Evolutionary conservation across 805 yeast species (phyloP), one percentile per base, ranked within the genome.

Genomic region (Pichia heedii): DNA sequence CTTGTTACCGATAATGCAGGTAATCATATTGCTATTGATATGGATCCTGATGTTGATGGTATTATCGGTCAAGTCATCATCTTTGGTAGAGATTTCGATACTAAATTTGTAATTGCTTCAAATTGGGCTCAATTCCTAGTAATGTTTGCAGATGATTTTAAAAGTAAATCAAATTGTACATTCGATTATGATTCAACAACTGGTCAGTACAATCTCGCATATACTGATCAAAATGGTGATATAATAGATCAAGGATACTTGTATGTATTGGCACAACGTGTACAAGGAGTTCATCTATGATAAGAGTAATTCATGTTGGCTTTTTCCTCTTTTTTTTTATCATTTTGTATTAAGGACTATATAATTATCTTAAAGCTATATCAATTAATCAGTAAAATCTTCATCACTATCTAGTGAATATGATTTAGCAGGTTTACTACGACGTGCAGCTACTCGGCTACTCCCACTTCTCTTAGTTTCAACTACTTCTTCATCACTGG

Each of bases 61-160:
- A 68, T 61, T 26, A 73, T 78, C 68, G 97, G 96, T 20, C 97
- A 89, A 65, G 85, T 88, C 20, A 89, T 89, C 42, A 56, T 86
- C 37, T 89, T 85, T 62, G 97, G 97, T 22, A 77, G 96, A 56
- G 97, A 88, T 44, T 87, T 80, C 58, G 97, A 88, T 65, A 76
- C 83, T 29, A 89, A 89, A 60, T 87, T 75, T 60, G 84, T 81
- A 21, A 66, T 89, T 33, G 88, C 96, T 15, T 76, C 77, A 37
- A 84, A 79, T 45, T 89, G 95, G 87, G 96, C 95, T 19, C 87
- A 82, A 53, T 89, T 89, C 59, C 61, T 89, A 37, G 65, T 84
- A 37, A 68, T 70, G 22, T 85, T 86, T 62, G 96, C 89, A 19
- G 81, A 83, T 48, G 97, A 89, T 58, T 44, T 44, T 18, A 39